A percentile compares a stretch with the other conserved stretches of the same genome.
These are phyloP conservation scores for Metahyphopichia silvanorum DNA, from an alignment of 805 yeast species.

Conservation along the genomic window DNA sequence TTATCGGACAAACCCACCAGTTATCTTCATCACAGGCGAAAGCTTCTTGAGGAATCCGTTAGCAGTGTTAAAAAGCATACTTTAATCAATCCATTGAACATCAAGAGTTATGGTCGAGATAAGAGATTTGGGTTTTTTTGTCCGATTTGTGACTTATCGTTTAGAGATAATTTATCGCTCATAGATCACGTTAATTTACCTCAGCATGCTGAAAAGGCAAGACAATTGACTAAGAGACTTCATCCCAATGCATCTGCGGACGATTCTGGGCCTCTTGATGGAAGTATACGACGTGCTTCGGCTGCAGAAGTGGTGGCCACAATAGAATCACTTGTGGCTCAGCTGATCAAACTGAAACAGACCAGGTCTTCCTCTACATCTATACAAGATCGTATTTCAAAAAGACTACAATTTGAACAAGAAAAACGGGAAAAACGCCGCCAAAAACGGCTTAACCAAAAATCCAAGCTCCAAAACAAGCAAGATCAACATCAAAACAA, in stretches of 20 bases:
- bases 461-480: conserved; percentile 5
- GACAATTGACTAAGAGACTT: conserved; percentile 5
- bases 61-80: conserved; percentile 33
- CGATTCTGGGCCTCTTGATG: conserved; percentile 22
- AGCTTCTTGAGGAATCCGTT: conserved; percentile 27
- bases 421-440: conserved; percentile 13
- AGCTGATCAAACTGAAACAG: conserved; percentile 37
- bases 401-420: background rate
- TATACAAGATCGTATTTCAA: background rate
- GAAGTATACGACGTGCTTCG: conserved; percentile 34
- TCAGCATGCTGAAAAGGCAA: conserved; percentile 50
- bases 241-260: conserved; percentile 4
- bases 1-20: conserved; percentile 14
- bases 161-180: conserved; percentile 76
- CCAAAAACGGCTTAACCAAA: conserved; percentile 7
- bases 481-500: conserved; percentile 31
- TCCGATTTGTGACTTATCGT: conserved; percentile 73
- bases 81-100: conserved; percentile 21
- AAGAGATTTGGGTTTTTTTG: conserved; percentile 85
- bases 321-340: conserved; percentile 25
- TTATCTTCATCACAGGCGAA: conserved; percentile 27
- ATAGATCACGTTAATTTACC: conserved; percentile 81
- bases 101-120: conserved; percentile 25
- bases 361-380: conserved; percentile 16
- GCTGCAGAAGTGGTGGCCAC: conserved; percentile 28